phyloP scores from a whole-genome alignment of 495 filamentous ascomycete species.

The Lophiotrema nucula region DNA sequence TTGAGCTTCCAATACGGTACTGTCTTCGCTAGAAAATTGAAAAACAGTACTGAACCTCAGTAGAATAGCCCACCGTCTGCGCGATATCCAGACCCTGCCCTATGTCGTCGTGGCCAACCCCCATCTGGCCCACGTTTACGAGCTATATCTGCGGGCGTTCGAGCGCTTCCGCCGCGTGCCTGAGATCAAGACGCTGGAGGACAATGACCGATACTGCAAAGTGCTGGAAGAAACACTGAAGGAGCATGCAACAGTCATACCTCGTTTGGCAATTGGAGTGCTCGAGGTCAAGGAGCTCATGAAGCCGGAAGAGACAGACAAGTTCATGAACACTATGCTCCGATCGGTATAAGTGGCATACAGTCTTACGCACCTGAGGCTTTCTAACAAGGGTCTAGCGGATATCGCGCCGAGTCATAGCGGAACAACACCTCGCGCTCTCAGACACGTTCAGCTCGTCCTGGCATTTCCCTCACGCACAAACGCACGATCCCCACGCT shows the following conservation, averaged over 20 bases:
- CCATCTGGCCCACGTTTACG: conserved; percentile 91
- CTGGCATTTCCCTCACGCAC: conserved; percentile 82
- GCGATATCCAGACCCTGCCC: conserved; percentile 94
- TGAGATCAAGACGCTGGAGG: conserved; percentile 80
- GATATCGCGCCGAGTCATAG: conserved; percentile 93
- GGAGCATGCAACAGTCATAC: conserved; percentile 91
- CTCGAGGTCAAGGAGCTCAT: conserved; percentile 81
- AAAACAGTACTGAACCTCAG: not conserved
- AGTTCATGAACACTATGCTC: conserved; percentile 91
- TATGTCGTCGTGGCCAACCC: conserved; percentile 96
- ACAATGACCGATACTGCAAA: conserved; percentile 87
- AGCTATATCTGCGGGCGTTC: conserved; percentile 94
- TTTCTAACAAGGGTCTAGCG: conserved; percentile 54
- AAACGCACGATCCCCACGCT: conserved; percentile 60
- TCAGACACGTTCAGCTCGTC: conserved; percentile 92
- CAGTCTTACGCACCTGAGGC: too few relatives aligned
- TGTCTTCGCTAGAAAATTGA: not conserved
- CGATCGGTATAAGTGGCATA: conserved; percentile 75
- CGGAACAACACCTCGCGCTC: conserved; percentile 94
- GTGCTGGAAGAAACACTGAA: conserved; percentile 73
- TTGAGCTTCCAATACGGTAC: conserved; percentile 85
- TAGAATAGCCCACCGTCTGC: conserved; percentile 86
- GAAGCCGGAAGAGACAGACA: conserved; percentile 74
- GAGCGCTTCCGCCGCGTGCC: conserved; percentile 80
- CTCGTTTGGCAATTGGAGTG: conserved; percentile 89